Percentiles rank a stretch among this genome's conserved stretches.
phyloP scores from a whole-genome alignment of 768 basidiomycete genomes.

The Leccinum subgranulosum region DNA sequence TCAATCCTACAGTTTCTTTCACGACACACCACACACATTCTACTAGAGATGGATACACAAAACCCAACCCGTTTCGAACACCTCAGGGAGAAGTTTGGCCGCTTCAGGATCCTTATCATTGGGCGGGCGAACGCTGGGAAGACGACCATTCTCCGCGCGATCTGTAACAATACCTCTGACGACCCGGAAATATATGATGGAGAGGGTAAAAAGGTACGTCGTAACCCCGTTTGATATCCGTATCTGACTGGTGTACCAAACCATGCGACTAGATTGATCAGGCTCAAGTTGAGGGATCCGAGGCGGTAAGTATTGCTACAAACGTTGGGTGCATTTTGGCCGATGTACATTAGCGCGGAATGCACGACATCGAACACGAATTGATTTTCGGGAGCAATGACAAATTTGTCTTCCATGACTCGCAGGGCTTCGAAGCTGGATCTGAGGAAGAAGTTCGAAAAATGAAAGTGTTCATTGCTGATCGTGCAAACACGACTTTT shows the following conservation, averaged over 20 bases:
- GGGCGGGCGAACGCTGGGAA: not conserved
- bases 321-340: not conserved
- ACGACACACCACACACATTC: not conserved
- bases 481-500: not conserved
- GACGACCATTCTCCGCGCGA: not conserved
- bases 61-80: not conserved
- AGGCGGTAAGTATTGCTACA: not conserved
- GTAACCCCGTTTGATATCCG: not conserved
- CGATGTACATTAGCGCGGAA: not conserved
- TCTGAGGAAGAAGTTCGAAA: not conserved
- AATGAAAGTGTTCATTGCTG: not conserved
- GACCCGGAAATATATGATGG: not conserved
- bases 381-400: not conserved
- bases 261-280: not conserved
- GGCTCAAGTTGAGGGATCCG: not conserved
- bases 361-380: not conserved
- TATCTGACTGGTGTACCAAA: not conserved
- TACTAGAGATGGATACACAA: not conserved
- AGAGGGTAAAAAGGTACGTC: not conserved
- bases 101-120: not conserved
- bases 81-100: not conserved
- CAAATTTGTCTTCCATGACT: not conserved
- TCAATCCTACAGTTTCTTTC: not conserved
- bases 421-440: not conserved
- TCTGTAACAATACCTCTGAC: not conserved